Evolutionary conservation across 2,329 filamentous ascomycete genomes (phyloP), one percentile per base, ranked within the genome.

Genomic region (Graphilbum sp.): DNA sequence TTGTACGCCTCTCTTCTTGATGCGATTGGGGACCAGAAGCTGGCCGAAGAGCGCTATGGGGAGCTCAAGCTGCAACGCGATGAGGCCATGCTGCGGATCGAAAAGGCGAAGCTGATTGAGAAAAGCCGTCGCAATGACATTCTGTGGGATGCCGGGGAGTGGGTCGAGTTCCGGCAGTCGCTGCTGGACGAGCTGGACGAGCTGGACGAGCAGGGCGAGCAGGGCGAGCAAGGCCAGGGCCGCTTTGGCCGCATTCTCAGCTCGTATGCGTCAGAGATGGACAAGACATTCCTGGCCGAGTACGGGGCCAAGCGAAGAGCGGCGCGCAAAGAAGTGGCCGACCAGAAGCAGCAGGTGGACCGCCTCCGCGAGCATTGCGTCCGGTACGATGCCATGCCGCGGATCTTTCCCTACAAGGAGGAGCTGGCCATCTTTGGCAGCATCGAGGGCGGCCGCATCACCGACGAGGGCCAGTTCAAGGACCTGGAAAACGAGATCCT

Each of bases 41-140:
- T 65, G 23, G 62, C 63, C 13, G 57, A 55, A 35, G 67, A 72
- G 41, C 57, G 64, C n/a, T 51, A 59, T 25, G 52, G 56, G 5
- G 64, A 70, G 31, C 54, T 70, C 4, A 40, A 54, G 11, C 52
- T 57, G 38, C 55, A 57, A 27, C 59, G 56, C 31, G 53, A 59
- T 9, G 51, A 52, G 37, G 58, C 60, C 11, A 2, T 33, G 16
- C 17, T 21, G 7, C 18, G 11, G 2, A 5, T 15, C 13, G 27
- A 29, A 15, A 29, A 29, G 15, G 5, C 7, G 15, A 15, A 9
- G 13, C 13, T 29, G 27, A n/a, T n/a, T 12, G 27, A 29, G 27
- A 13, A 13, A 15, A 6, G 15, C 7, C 27, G 27, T 5, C 7
- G 27, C 7, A 29, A n/a, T 5, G 11, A 29, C 6, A 29, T 18